Percentiles rank a stretch among this genome's conserved stretches.
phyloP scores from a whole-genome alignment of 768 basidiomycete species.

The Rhizopogon vulgaris region DNA sequence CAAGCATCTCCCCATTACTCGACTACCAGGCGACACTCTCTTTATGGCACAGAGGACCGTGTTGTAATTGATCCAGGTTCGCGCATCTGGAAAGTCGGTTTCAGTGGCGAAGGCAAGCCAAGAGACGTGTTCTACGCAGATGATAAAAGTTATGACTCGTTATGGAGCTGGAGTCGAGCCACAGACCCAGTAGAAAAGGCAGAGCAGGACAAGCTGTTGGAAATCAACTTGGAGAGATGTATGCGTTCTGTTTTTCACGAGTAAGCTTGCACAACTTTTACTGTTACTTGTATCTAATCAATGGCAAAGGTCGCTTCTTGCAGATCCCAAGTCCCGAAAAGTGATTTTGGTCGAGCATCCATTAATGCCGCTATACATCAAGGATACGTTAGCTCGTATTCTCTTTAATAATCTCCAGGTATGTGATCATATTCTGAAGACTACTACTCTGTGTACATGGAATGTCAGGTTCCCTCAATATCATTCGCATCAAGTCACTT shows the following conservation, averaged over 20 bases:
- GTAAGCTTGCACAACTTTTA: slow-evolving; percentile 39
- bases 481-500: slow-evolving; percentile 90
- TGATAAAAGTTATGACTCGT: slow-evolving; percentile 31
- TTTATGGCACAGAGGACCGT: slow-evolving; percentile 96
- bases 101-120: slow-evolving; percentile 91
- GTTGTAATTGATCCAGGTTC: slow-evolving; percentile 94
- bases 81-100: slow-evolving; percentile 93
- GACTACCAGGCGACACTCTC: slow-evolving; percentile 81
- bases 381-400: slow-evolving; percentile 79
- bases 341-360: slow-evolving; percentile 92
- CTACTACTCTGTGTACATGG: not conserved
- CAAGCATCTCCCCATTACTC: slow-evolving; percentile 80
- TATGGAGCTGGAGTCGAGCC: slow-evolving; percentile 61
- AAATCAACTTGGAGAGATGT: slow-evolving; percentile 59
- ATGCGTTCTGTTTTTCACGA: slow-evolving; percentile 79
- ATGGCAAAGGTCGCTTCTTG: slow-evolving; percentile 70
- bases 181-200: slow-evolving; percentile 48
- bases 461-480: slow-evolving; percentile 77
- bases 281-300: slow-evolving; percentile 9
- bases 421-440: slow-evolving; percentile 7
- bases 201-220: slow-evolving; percentile 72
- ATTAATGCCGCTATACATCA: slow-evolving; percentile 77
- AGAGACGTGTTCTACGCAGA: slow-evolving; percentile 77
- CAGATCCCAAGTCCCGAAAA: slow-evolving; percentile 93
- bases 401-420: slow-evolving; percentile 91